Base-by-base conservation (phyloP, 2,329 filamentous ascomycete species). In the Knufia petricola region DNA sequence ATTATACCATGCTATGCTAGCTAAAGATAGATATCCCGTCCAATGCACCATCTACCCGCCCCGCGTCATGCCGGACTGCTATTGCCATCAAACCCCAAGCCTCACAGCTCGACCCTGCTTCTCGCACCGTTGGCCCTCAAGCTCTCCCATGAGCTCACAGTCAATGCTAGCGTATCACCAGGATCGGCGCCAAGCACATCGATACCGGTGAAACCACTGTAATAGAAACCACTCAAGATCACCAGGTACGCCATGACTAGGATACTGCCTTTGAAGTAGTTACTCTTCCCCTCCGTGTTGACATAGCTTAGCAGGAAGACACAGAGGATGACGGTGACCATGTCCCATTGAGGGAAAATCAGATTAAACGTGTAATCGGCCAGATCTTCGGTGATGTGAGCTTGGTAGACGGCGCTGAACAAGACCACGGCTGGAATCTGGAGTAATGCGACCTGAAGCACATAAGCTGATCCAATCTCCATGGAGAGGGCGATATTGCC, bases 251-350 rank as follows among this genome's bases (percentile, higher is more conserved):
- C 92, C 44, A 98, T 72, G 55, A 96, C 81, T 46, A 98, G 74
- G 58, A 96, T 95, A 56, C 87, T 94, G 45, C 92, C 92, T 72
- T 98, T 98, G 79, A 98, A 98, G 68, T 98, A 98, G 68, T 98
- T 98, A 73, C 89, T 96, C 79, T 98, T 98, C 34, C 92, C 92
- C 69, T 98, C 92, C 45, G 90, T 87, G 60, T 96, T 94, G 74
- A 98, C 90, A 72, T 96, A 95, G 61, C 88, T 95, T 56, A 98
- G 79, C 49, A 98, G 71, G 71, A 98, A 95, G 15, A 98, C 88
- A 61, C 90, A 95, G 13, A 98, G 64, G 51, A 96, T 95, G 13
- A 96, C 87, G 0, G 87, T 95, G 10, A 96, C 83, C 87, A 98
- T 94, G 65, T 98, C 92, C 90, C 90, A 98, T 66, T 98, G 92